phyloP scores from a whole-genome alignment of 495 filamentous ascomycete species.

The Sordaria brevicollis region DNA sequence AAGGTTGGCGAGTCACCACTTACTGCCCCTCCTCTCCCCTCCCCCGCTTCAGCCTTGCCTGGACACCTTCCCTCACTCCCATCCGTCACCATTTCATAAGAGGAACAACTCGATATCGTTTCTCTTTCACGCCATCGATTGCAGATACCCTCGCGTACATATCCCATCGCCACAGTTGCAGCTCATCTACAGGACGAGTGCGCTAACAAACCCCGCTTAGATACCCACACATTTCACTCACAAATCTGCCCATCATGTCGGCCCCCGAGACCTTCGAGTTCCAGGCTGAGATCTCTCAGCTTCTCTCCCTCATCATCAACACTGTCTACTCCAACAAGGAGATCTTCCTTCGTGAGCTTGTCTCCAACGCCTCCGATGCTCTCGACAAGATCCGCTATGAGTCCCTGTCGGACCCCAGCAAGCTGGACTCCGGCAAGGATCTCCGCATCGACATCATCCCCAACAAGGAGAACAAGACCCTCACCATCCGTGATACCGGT shows the following conservation, averaged over 20 bases:
- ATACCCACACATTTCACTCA: slow-evolving; percentile 15
- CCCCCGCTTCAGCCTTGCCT: neutral
- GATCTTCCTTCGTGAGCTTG: slow-evolving; percentile 96
- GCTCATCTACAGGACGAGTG: neutral
- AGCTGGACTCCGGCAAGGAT: slow-evolving; percentile 94
- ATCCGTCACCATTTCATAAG: neutral
- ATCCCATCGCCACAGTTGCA: neutral
- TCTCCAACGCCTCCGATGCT: slow-evolving; percentile 97
- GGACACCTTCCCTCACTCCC: neutral
- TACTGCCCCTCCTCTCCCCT: neutral
- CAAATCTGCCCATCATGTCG: slow-evolving; percentile 47
- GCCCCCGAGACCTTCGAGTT: slow-evolving; percentile 91
- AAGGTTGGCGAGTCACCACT: neutral
- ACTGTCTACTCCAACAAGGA: slow-evolving; percentile 99
- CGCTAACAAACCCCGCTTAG: slow-evolving; percentile 7
- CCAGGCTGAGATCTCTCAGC: slow-evolving; percentile 99
- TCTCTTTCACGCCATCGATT: neutral
- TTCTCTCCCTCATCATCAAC: slow-evolving; percentile 98
- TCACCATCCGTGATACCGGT: slow-evolving; percentile 94
- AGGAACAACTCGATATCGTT: neutral
- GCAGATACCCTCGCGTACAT: neutral
- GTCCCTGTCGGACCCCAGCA: slow-evolving; percentile 89
- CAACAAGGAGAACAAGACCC: slow-evolving; percentile 90
- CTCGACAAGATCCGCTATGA: slow-evolving; percentile 99
- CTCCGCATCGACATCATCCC: slow-evolving; percentile 97